These are phyloP conservation scores for Striga hermonthica DNA, from an alignment of 305 asterid genomes.

Conservation along the genomic window DNA sequence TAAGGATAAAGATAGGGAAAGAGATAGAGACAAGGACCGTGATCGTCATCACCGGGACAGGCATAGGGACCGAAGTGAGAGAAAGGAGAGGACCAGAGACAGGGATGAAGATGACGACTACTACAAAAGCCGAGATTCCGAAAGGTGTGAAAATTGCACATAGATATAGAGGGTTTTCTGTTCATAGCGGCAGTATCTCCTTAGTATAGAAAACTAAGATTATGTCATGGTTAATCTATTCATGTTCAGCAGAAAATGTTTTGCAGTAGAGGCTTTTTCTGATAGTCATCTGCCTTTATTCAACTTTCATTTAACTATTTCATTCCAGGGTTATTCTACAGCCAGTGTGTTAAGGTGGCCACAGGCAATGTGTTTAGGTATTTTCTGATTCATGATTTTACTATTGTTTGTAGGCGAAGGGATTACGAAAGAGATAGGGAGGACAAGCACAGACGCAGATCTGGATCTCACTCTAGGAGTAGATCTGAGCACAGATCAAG, in stretches of 20 bases:
- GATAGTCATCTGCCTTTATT: conserved; percentile 17
- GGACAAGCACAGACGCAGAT: conserved; percentile 54
- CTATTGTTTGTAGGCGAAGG: conserved; percentile 41
- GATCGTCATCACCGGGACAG: conserved; percentile 48
- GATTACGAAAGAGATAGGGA: conserved; percentile 60
- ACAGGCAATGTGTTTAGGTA: no score
- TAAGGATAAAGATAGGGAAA: conserved; percentile 38
- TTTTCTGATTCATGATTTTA: background rate
- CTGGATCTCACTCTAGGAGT: conserved; percentile 56
- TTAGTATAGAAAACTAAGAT: background rate
- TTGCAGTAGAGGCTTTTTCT: background rate
- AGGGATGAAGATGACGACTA: conserved; percentile 58
- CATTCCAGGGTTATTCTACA: conserved; percentile 2
- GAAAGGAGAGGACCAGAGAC: conserved; percentile 51
- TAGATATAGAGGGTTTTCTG: background rate
- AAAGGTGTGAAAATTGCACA: conserved; percentile 41
- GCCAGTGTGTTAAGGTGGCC: background rate
- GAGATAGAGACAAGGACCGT: conserved; percentile 40
- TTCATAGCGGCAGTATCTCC: conserved; percentile 4
- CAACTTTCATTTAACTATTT: conserved; percentile 1
- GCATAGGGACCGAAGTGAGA: conserved; percentile 45
- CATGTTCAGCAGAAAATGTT: background rate
- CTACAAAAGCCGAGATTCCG: conserved; percentile 56
- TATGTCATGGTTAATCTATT: background rate
- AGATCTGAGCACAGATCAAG: conserved; percentile 60